Conservation (phyloP, 2,329 filamentous ascomycete species). For the Pochonia chlamydosporia region DNA sequence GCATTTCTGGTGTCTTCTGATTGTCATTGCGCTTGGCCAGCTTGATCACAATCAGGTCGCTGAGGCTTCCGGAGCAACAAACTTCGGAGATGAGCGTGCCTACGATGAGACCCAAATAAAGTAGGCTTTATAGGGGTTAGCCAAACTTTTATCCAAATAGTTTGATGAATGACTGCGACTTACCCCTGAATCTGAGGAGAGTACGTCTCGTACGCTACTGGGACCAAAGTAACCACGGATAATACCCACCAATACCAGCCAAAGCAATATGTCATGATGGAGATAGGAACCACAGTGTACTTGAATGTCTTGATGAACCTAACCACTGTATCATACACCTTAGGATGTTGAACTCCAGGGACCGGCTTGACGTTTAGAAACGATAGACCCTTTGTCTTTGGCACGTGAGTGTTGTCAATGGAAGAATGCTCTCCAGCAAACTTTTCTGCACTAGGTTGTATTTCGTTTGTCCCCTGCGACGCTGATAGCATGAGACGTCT, state of each 20-base stretch:
- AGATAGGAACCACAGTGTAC: constrained; percentile 37
- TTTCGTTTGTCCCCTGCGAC: constrained; percentile 12
- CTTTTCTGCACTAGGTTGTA: not conserved
- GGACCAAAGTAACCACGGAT: constrained; percentile 46
- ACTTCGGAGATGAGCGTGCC: constrained; percentile 41
- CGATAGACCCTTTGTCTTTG: constrained; percentile 35
- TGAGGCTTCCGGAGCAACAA: constrained; percentile 45
- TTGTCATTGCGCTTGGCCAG: constrained; percentile 37
- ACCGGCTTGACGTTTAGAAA: constrained; percentile 40
- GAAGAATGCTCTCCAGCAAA: not conserved
- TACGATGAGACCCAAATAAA: constrained; percentile 48
- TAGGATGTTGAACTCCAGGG: constrained; percentile 46
- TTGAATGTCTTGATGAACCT: constrained; percentile 42
- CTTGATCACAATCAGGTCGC: constrained; percentile 42
- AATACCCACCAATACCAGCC: constrained; percentile 53
- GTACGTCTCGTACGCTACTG: constrained; percentile 44
- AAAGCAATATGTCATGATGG: constrained; percentile 44
- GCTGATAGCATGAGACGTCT: constrained; percentile 39
- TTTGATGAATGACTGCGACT: not conserved
- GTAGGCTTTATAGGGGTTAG: no score
- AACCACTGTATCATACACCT: constrained; percentile 36
- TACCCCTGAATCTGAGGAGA: constrained; percentile 42
- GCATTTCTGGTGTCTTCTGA: constrained; percentile 44
- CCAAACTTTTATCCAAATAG: rapidly evolving
- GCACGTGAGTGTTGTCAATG: not conserved